Conservation (phyloP, 129 eudicot species). For the Artemisia argyi region DNA sequence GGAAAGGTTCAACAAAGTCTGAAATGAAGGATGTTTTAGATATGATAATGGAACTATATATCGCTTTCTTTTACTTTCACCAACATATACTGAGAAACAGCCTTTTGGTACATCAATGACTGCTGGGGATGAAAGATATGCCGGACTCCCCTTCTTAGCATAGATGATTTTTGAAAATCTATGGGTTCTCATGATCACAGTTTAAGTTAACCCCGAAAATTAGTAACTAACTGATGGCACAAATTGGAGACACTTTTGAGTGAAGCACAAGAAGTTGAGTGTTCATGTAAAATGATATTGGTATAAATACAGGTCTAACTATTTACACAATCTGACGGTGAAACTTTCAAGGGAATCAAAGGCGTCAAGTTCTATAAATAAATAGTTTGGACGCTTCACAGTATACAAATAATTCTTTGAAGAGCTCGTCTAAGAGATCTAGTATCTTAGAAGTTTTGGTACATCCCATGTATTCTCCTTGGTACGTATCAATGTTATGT, state of each 20-base stretch:
- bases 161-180: constrained; percentile 11
- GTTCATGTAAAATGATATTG: not conserved
- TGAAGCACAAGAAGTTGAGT: constrained; percentile 3
- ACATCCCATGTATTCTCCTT: not conserved
- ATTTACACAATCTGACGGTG: not conserved
- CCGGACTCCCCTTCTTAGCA: not conserved
- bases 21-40: constrained; percentile 27
- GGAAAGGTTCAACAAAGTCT: not conserved
- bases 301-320: constrained; percentile 17
- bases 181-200: constrained; percentile 10
- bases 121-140: constrained; percentile 3
- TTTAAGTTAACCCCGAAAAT: not conserved
- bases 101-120: constrained; percentile 20
- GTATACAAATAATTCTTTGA: not conserved
- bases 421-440: too few relatives aligned
- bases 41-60: constrained; percentile 20
- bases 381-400: not conserved
- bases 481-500: not conserved
- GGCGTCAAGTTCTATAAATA: not conserved
- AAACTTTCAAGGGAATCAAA: not conserved
- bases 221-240: not conserved
- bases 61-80: constrained; percentile 26
- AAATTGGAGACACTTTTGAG: not conserved
- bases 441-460: too few relatives aligned
- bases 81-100: constrained; percentile 19